These are phyloP conservation scores for Nakaseomyces kungkrabaensis DNA, from an alignment of 1,139 yeast species.

Conservation along the genomic window DNA sequence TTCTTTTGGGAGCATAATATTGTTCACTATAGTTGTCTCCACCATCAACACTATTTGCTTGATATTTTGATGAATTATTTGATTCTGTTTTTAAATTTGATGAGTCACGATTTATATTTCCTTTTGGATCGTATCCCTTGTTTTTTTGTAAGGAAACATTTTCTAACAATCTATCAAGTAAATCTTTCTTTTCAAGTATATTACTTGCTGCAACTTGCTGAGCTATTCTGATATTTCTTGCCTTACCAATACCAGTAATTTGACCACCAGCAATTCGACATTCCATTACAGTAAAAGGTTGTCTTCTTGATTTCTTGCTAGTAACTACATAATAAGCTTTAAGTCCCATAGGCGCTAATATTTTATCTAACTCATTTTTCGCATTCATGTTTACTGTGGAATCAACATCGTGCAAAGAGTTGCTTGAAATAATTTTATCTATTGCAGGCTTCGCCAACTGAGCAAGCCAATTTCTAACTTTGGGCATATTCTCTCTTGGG, in stretches of 20 bases:
- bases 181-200: neutral
- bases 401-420: neutral
- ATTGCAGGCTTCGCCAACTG: neutral
- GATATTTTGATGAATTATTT: neutral
- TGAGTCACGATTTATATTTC: neutral
- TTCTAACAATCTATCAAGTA: conserved; percentile 1
- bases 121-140: neutral
- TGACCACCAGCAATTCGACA: neutral
- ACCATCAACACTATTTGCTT: too few relatives aligned
- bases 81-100: neutral
- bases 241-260: conserved; percentile 1
- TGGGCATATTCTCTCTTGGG: conserved; percentile 1
- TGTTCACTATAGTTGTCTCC: too few relatives aligned
- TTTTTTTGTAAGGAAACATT: neutral
- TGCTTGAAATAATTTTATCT: neutral
- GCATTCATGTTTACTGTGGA: neutral
- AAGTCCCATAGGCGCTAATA: neutral
- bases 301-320: neutral
- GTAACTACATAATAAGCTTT: neutral
- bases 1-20: too few relatives aligned
- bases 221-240: neutral
- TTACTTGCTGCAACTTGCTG: conserved; percentile 1
- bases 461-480: neutral
- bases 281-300: neutral
- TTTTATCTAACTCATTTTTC: neutral